These are phyloP conservation scores for Leishmania lainsoni DNA, from an alignment of 208 protist species.

Conservation along the genomic window DNA sequence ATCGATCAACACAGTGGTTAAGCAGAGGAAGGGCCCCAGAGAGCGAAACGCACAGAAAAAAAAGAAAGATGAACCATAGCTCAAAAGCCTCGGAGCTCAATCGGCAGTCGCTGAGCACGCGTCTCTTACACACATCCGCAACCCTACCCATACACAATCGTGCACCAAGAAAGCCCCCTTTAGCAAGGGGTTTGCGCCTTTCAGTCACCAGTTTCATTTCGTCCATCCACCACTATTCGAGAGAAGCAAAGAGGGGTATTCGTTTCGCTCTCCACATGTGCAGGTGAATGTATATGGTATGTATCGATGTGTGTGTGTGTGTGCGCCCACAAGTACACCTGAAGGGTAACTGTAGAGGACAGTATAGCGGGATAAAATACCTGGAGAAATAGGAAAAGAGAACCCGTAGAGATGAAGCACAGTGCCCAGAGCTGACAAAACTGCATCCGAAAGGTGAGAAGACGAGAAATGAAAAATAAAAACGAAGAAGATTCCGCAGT, in stretches of 20 bases:
- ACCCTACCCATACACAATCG: not conserved
- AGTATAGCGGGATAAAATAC: not conserved
- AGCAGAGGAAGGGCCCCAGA: not conserved
- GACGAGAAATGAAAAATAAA: not conserved
- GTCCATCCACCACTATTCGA: not conserved
- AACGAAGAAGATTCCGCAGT: too few species aligned
- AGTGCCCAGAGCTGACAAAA: not conserved
- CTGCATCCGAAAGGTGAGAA: not conserved
- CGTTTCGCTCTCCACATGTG: not conserved
- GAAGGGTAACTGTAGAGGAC: not conserved
- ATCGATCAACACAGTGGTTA: not conserved
- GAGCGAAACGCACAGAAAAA: not conserved
- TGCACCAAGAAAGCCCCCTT: not conserved
- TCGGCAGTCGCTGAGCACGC: not conserved
- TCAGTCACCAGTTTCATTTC: not conserved
- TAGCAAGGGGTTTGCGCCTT: not conserved
- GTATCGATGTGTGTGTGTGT: not conserved
- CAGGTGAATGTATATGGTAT: not conserved
- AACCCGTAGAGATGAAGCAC: not conserved
- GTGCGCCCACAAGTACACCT: not conserved
- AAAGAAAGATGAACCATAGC: not conserved
- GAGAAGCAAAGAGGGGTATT: not conserved
- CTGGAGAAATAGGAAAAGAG: not conserved
- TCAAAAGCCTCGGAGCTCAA: not conserved
- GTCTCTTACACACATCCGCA: not conserved